A percentile compares a stretch with the other conserved stretches of the same genome.
phyloP scores from a whole-genome alignment of 345 rosid genomes.

The Schrenkiella parvula region DNA sequence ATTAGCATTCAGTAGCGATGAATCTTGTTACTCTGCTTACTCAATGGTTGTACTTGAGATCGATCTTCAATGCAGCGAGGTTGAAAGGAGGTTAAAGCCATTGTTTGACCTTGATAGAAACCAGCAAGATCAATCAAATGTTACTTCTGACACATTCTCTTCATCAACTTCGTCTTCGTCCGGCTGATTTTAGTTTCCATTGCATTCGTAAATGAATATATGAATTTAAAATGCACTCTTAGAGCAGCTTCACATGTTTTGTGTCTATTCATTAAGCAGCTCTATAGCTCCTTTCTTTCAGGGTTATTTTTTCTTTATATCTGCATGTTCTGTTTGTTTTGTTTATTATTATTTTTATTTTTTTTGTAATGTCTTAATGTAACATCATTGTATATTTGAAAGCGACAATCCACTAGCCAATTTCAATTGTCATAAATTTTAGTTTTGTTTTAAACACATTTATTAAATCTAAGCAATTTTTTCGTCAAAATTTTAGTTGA shows the following conservation, averaged over 20 bases:
- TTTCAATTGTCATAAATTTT: too few relatives aligned
- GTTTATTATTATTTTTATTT: background rate
- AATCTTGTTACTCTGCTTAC: constrained; percentile 61
- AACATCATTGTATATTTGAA: constrained; percentile 58
- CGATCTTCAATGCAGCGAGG: constrained; percentile 56
- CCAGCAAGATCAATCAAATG: constrained; percentile 25
- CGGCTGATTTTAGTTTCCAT: background rate
- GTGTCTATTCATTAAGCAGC: constrained; percentile 27
- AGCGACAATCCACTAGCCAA: constrained; percentile 7
- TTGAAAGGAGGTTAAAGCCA: constrained; percentile 64
- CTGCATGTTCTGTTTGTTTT: constrained; percentile 17
- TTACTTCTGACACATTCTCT: constrained; percentile 1
- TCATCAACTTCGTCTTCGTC: constrained; percentile 17
- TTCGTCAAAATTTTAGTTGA: too few relatives aligned
- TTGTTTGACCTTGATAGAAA: constrained; percentile 50
- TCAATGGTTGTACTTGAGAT: constrained; percentile 65
- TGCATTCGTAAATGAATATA: constrained; percentile 26
- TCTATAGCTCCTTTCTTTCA: constrained; percentile 12
- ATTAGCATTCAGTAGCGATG: constrained; percentile 77
- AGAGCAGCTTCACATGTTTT: constrained; percentile 39
- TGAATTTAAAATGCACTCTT: constrained; percentile 36
- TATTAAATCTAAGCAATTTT: too few relatives aligned
- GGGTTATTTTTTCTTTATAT: background rate
- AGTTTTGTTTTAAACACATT: too few relatives aligned
- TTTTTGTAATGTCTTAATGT: constrained; percentile 26